These are phyloP conservation scores for Gracilaria gracilis DNA, from an alignment of 23 red algal genomes.

Conservation along the genomic window DNA sequence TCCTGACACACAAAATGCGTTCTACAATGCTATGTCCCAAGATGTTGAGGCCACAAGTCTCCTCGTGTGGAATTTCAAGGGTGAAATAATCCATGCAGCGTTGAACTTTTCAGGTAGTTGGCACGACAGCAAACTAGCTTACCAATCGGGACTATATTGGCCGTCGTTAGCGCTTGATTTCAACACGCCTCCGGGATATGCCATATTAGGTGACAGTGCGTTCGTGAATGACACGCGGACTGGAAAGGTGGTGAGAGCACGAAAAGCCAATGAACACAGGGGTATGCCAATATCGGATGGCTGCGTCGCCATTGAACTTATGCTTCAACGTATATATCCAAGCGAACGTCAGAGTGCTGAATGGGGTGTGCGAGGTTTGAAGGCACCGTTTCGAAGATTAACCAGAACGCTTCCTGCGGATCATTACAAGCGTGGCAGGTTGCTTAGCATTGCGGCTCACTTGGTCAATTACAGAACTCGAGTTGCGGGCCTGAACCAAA, in stretches of 20 bases:
- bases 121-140: background rate
- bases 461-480: background rate
- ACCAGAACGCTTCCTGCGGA: background rate
- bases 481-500: background rate
- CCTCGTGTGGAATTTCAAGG: slow-evolving; percentile 13
- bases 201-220: background rate
- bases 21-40: background rate
- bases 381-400: background rate
- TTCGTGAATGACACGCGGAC: background rate
- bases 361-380: background rate
- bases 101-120: slow-evolving; percentile 3
- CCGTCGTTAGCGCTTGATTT: background rate
- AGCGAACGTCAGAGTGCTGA: background rate
- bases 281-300: background rate
- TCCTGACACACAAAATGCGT: slow-evolving; percentile 30
- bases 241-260: background rate
- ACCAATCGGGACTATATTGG: background rate
- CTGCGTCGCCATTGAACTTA: background rate
- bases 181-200: background rate
- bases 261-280: background rate
- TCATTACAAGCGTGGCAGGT: background rate
- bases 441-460: background rate
- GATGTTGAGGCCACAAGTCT: slow-evolving; percentile 16
- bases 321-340: background rate
- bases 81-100: slow-evolving; percentile 32